Conservation (phyloP, 257 asterid species). For the Solanum tacnaense region DNA sequence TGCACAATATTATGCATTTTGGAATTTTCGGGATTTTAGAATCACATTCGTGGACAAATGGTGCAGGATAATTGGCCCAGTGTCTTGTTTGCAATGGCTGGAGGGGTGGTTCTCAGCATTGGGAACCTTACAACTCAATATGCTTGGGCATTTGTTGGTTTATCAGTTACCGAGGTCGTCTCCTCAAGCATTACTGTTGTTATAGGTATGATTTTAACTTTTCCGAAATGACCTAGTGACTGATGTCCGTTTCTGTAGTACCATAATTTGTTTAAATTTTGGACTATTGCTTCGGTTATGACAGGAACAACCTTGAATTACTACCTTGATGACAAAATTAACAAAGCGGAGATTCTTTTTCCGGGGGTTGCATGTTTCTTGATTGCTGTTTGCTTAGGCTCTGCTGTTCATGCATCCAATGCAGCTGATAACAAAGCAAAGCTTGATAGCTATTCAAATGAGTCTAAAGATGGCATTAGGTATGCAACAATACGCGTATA, state of each 20-base stretch:
- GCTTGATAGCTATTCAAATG: slow-evolving; percentile 30
- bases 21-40: background rate
- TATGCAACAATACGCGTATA: slow-evolving; percentile 5
- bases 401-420: slow-evolving; percentile 78
- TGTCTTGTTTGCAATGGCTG: slow-evolving; percentile 79
- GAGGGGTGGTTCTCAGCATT: slow-evolving; percentile 80
- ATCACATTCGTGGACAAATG: background rate
- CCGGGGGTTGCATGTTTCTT: slow-evolving; percentile 91
- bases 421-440: slow-evolving; percentile 67
- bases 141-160: slow-evolving; percentile 96
- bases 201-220: slow-evolving; percentile 40
- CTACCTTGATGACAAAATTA: slow-evolving; percentile 77
- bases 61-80: slow-evolving; percentile 76
- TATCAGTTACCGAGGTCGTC: slow-evolving; percentile 87
- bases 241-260: background rate
- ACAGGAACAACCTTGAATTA: slow-evolving; percentile 88
- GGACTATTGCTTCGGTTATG: background rate
- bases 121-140: slow-evolving; percentile 88
- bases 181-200: slow-evolving; percentile 81
- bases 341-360: slow-evolving; percentile 85
- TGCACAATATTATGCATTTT: background rate
- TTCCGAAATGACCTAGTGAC: background rate
- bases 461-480: slow-evolving; percentile 21
- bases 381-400: slow-evolving; percentile 83
- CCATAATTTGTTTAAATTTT: background rate